Evolutionary conservation across 202 grass and related monocot species (phyloP).

Genomic region (Zizania palustris): DNA sequence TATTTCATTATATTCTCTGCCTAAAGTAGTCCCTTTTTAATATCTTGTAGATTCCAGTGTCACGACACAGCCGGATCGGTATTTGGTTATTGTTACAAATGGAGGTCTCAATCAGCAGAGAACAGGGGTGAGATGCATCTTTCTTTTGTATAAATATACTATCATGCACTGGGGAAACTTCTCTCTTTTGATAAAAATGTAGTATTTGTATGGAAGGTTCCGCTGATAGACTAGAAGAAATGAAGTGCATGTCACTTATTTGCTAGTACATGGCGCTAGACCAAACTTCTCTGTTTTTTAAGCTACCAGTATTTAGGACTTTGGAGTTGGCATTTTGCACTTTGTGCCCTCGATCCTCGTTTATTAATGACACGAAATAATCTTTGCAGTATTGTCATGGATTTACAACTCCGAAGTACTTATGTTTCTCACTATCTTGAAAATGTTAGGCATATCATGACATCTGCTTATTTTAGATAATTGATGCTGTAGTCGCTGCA

Average conservation of each 20-base stretch:
- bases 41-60: slow-evolving; percentile 58
- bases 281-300: slow-evolving; percentile 18
- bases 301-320: not conserved
- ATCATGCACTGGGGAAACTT: not conserved
- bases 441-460: not conserved
- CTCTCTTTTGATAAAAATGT: slow-evolving; percentile 27
- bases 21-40: slow-evolving; percentile 40
- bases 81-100: slow-evolving; percentile 73
- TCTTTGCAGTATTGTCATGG: slow-evolving; percentile 2
- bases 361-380: slow-evolving; percentile 9
- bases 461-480: slow-evolving; percentile 61
- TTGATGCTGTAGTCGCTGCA: slow-evolving; percentile 75
- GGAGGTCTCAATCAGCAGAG: slow-evolving; percentile 84
- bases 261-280: not conserved
- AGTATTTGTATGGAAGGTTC: not conserved
- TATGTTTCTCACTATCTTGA: not conserved
- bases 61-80: slow-evolving; percentile 54
- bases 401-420: slow-evolving; percentile 6
- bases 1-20: slow-evolving; percentile 3
- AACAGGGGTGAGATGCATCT: slow-evolving; percentile 66
- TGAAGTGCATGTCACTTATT: not conserved
- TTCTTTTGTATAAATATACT: slow-evolving; percentile 15
- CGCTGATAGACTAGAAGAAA: not conserved
- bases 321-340: slow-evolving; percentile 15
- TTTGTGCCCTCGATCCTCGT: slow-evolving; percentile 28